Percentiles rank a stretch among this genome's conserved stretches.
Evolutionary conservation across 2,329 filamentous ascomycete species (phyloP).

Genomic region (Salinomyces thailandicus): DNA sequence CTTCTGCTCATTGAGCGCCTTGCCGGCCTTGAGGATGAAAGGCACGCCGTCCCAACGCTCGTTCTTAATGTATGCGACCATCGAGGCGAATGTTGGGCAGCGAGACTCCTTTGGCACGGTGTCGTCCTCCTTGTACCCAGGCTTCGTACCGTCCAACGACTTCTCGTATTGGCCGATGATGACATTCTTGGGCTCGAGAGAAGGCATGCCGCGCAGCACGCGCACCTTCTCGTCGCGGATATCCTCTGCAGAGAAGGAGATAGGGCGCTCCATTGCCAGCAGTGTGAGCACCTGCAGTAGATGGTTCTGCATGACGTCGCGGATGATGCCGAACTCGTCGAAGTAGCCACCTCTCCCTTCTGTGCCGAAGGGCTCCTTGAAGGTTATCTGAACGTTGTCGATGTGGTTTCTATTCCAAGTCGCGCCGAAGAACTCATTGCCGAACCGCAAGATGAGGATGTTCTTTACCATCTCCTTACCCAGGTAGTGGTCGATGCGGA

Average conservation of each 20-base stretch:
- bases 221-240: constrained; percentile 98
- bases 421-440: constrained; percentile 95
- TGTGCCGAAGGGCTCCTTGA: constrained; percentile 98
- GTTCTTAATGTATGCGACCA: constrained; percentile 98
- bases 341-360: constrained; percentile 98
- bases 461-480: constrained; percentile 99
- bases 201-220: constrained; percentile 82
- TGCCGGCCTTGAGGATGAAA: constrained; percentile 98
- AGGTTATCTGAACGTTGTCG: constrained; percentile 97
- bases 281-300: constrained; percentile 91
- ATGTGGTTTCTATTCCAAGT: constrained; percentile 99
- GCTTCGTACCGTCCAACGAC: constrained; percentile 91
- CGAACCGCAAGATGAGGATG: constrained; percentile 93
- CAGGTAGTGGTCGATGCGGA: constrained; percentile 98
- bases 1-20: constrained; percentile 97
- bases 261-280: constrained; percentile 93
- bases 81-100: constrained; percentile 94
- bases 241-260: constrained; percentile 96
- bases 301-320: constrained; percentile 99
- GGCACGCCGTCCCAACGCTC: constrained; percentile 98
- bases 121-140: constrained; percentile 96
- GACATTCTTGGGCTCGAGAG: constrained; percentile 98
- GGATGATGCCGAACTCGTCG: constrained; percentile 97
- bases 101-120: constrained; percentile 95
- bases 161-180: constrained; percentile 98